These are phyloP conservation scores for Sodiomyces alkalinus DNA, from an alignment of 2,329 filamentous ascomycete species.

Conservation along the genomic window DNA sequence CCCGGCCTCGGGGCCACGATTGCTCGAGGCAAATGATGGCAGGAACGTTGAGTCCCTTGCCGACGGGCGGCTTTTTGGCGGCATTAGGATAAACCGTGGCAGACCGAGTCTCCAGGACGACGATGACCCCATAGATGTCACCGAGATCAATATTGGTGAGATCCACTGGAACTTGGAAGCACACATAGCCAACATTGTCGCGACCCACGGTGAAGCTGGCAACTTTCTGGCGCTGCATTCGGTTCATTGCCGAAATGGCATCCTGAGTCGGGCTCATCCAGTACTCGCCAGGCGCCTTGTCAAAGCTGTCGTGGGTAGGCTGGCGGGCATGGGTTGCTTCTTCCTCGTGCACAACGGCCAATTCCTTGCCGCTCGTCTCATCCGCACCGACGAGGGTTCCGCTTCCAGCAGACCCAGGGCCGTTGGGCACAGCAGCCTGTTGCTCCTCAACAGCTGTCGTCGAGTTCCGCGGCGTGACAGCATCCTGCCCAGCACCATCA, in stretches of 20 bases:
- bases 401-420: neutral
- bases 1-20: constrained; percentile 67
- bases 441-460: neutral
- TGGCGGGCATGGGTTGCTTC: constrained; percentile 18
- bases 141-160: constrained; percentile 66
- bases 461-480: neutral
- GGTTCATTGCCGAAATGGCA: constrained; percentile 66
- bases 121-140: constrained; percentile 61
- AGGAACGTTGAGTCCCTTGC: constrained; percentile 84
- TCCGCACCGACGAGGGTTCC: neutral
- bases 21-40: constrained; percentile 80
- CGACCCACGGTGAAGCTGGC: constrained; percentile 69
- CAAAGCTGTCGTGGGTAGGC: constrained; percentile 15
- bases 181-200: constrained; percentile 63
- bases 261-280: constrained; percentile 69
- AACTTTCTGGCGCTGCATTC: constrained; percentile 62
- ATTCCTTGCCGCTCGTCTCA: constrained; percentile 52
- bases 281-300: constrained; percentile 56
- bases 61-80: constrained; percentile 64
- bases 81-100: constrained; percentile 77
- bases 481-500: too few species aligned
- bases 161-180: constrained; percentile 71
- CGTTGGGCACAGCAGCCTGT: neutral
- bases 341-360: constrained; percentile 67
- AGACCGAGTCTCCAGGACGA: constrained; percentile 60